These are phyloP conservation scores for Aspergillus fumigatus DNA, from an alignment of 2,329 filamentous ascomycete species.

Conservation along the genomic window DNA sequence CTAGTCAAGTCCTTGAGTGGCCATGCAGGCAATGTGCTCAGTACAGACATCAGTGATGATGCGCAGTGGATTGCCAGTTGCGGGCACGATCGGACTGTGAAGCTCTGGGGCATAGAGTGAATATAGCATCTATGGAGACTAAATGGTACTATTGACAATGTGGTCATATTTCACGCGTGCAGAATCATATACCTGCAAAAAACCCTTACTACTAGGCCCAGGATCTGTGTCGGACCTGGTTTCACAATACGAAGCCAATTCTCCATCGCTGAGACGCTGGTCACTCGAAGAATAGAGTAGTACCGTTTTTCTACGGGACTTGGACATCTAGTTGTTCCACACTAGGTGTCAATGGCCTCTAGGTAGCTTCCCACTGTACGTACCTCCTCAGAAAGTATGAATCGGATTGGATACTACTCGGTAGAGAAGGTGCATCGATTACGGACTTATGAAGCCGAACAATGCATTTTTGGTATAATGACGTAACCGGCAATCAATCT, in stretches of 20 bases:
- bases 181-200: neutral
- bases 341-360: no score
- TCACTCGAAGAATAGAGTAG: neutral
- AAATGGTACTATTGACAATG: neutral
- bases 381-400: neutral
- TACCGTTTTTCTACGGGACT: neutral
- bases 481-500: neutral
- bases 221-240: no score
- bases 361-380: neutral
- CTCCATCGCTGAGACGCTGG: neutral
- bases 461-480: neutral
- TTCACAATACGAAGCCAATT: no score
- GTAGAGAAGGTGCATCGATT: neutral
- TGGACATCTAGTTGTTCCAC: neutral
- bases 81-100: conserved; percentile 90
- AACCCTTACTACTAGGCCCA: no score
- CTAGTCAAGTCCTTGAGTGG: conserved; percentile 81
- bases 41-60: conserved; percentile 81
- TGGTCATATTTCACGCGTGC: neutral
- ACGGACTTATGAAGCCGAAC: neutral
- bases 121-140: conserved; percentile 33
- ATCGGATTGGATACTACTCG: neutral
- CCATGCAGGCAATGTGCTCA: conserved; percentile 87
- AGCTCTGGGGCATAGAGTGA: conserved; percentile 89
- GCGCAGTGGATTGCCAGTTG: conserved; percentile 91